Evolutionary conservation across 2,329 filamentous ascomycete species (phyloP).

Genomic region (Fusarium begoniae): DNA sequence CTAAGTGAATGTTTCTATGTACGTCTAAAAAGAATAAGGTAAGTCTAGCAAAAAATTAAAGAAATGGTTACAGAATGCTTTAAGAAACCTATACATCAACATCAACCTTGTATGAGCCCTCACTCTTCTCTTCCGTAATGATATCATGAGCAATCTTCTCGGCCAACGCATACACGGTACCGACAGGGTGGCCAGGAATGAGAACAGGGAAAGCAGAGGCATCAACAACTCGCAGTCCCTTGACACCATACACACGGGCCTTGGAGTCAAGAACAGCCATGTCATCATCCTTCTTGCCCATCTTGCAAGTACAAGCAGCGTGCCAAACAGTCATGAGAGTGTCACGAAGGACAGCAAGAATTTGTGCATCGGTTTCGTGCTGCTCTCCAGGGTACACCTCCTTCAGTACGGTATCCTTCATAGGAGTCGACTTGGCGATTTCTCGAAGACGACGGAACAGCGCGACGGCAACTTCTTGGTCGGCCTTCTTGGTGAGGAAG

Average conservation of each 20-base stretch:
- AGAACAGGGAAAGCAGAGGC: constrained; percentile 24
- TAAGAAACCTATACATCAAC: neutral
- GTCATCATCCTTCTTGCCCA: constrained; percentile 27
- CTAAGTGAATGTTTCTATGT: neutral
- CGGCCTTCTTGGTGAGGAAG: constrained; percentile 54
- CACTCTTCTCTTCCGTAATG: neutral
- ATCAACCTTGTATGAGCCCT: neutral
- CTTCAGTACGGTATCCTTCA: constrained; percentile 51
- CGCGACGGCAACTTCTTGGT: constrained; percentile 56
- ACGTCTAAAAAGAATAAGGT: neutral
- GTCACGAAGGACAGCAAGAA: constrained; percentile 47
- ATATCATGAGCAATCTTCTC: constrained; percentile 34
- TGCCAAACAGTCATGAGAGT: constrained; percentile 38
- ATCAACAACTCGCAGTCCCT: constrained; percentile 24
- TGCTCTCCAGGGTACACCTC: constrained; percentile 38
- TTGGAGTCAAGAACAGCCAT: constrained; percentile 31
- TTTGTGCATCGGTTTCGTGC: constrained; percentile 51
- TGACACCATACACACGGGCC: constrained; percentile 31
- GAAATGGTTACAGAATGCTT: neutral
- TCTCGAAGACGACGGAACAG: constrained; percentile 54
- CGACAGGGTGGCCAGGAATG: constrained; percentile 28
- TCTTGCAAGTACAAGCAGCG: constrained; percentile 35
- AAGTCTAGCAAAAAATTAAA: neutral
- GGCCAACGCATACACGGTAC: constrained; percentile 25
- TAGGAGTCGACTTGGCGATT: constrained; percentile 22